These are phyloP conservation scores for Colletotrichum chlorophyti DNA, from an alignment of 2,329 filamentous ascomycete genomes.

Conservation along the genomic window DNA sequence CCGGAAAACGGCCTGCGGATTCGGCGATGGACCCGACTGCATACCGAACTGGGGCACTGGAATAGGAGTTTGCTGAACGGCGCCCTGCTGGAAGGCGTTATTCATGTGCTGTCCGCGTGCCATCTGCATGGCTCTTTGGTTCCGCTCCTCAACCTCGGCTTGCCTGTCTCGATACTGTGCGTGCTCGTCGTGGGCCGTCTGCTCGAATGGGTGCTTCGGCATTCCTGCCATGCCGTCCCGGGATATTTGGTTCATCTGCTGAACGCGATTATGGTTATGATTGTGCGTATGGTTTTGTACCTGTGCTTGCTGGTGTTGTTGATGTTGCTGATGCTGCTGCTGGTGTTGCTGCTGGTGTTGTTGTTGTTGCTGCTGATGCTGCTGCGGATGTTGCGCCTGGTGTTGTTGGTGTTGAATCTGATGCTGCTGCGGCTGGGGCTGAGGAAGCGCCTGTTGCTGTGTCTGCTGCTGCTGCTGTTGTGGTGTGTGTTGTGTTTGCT, in stretches of 20 bases:
- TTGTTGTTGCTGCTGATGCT: conserved; percentile 30
- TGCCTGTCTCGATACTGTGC: conserved; percentile 28
- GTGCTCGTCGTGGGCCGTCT: conserved; percentile 27
- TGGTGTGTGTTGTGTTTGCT: conserved; percentile 25
- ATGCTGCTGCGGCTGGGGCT: conserved; percentile 33
- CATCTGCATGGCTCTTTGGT: conserved; percentile 23
- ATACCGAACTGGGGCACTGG: conserved; percentile 31
- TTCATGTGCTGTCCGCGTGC: conserved; percentile 25
- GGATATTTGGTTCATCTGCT: conserved; percentile 27
- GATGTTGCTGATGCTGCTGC: conserved; percentile 17
- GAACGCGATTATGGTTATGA: conserved; percentile 12
- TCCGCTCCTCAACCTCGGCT: conserved; percentile 13
- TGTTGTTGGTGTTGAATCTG: conserved; percentile 29
- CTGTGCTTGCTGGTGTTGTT: conserved; percentile 14
- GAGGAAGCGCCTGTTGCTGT: conserved; percentile 28
- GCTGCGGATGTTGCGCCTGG: conserved; percentile 24
- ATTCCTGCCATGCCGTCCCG: conserved; percentile 23
- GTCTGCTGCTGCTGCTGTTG: conserved; percentile 27
- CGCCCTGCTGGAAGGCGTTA: conserved; percentile 22
- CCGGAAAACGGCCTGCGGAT: conserved; percentile 20
- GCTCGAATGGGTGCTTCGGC: conserved; percentile 28
- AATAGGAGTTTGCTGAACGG: conserved; percentile 29
- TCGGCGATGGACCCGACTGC: conserved; percentile 13
- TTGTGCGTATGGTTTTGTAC: conserved; percentile 6
- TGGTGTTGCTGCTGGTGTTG: conserved; percentile 33